These are phyloP conservation scores for Ajuga reptans DNA, from an alignment of 305 asterid genomes.

Conservation along the genomic window DNA sequence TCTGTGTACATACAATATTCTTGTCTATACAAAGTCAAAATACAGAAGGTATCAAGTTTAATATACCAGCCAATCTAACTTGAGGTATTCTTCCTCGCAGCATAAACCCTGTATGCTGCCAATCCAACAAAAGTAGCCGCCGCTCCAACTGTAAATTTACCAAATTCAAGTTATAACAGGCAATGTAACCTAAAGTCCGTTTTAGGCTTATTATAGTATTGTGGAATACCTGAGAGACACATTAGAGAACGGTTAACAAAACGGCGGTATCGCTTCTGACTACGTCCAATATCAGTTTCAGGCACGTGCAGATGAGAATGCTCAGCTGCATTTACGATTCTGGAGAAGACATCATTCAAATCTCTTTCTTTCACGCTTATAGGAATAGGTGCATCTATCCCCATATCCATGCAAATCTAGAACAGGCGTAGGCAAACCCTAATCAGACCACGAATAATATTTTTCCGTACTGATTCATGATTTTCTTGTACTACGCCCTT, in stretches of 20 bases:
- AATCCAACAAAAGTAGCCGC: conserved; percentile 77
- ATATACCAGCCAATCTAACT: conserved; percentile 40
- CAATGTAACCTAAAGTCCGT: not conserved
- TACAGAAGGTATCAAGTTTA: conserved; percentile 5
- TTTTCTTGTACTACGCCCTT: not conserved
- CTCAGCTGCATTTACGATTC: conserved; percentile 76
- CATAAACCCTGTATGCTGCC: conserved; percentile 72
- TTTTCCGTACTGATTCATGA: not conserved
- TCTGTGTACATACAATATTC: not conserved
- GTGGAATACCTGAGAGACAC: conserved; percentile 61
- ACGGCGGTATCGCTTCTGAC: conserved; percentile 49
- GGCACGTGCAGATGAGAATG: conserved; percentile 80
- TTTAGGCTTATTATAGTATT: not conserved
- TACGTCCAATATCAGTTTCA: conserved; percentile 77
- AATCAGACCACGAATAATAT: conserved; percentile 2
- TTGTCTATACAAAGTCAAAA: not conserved
- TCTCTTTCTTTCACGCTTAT: conserved; percentile 80
- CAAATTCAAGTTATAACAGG: conserved; percentile 19
- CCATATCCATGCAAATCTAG: conserved; percentile 77
- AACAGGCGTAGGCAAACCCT: not conserved
- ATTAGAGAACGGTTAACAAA: conserved; percentile 56
- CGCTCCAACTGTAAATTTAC: conserved; percentile 65
- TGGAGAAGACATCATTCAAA: conserved; percentile 61
- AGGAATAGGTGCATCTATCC: conserved; percentile 79
- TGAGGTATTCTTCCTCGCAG: conserved; percentile 66